Conservation (phyloP, 1,284 basidiomycete genomes). For the Marasmius sp. region DNA sequence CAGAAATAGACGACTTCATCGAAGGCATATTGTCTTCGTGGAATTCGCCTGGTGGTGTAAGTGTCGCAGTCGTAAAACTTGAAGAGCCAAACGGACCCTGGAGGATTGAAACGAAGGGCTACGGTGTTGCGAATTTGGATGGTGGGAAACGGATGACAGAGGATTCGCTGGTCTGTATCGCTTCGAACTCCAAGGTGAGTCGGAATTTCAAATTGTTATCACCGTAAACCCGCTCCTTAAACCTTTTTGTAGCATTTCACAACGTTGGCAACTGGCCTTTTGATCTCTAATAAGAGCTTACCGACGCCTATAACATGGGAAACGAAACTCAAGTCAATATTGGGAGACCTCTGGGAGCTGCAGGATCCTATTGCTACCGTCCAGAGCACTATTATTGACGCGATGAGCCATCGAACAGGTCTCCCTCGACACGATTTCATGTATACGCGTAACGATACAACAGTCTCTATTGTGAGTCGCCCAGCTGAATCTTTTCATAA, state of each 20-base stretch:
- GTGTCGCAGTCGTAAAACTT: not conserved
- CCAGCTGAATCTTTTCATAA: too few relatives aligned
- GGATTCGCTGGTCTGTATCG: slow-evolving; percentile 8
- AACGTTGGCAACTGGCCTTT: slow-evolving; percentile 19
- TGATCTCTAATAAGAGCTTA: slow-evolving; percentile 21
- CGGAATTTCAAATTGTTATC: slow-evolving; percentile 3
- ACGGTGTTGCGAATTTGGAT: not conserved
- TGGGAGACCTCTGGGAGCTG: slow-evolving; percentile 20
- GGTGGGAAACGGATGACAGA: slow-evolving; percentile 1
- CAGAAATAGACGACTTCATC: slow-evolving; percentile 2
- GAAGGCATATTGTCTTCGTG: not conserved
- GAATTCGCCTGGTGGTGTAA: slow-evolving; percentile 4
- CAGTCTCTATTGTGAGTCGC: slow-evolving; percentile 14
- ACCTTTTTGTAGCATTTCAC: slow-evolving; percentile 30
- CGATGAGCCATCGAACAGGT: slow-evolving; percentile 24
- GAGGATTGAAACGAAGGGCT: slow-evolving; percentile 1
- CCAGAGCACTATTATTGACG: slow-evolving; percentile 20
- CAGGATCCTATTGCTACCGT: slow-evolving; percentile 19
- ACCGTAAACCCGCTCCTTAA: slow-evolving; percentile 22
- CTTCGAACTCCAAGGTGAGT: slow-evolving; percentile 11
- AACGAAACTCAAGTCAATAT: slow-evolving; percentile 18
- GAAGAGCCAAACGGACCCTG: not conserved
- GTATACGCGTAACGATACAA: slow-evolving; percentile 18
- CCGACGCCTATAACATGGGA: slow-evolving; percentile 19
- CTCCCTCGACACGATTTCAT: slow-evolving; percentile 23